Evolutionary conservation across 495 filamentous ascomycete species (phyloP), one percentile per base, ranked within the genome.

Genomic region (Clavariopsis aquatica): DNA sequence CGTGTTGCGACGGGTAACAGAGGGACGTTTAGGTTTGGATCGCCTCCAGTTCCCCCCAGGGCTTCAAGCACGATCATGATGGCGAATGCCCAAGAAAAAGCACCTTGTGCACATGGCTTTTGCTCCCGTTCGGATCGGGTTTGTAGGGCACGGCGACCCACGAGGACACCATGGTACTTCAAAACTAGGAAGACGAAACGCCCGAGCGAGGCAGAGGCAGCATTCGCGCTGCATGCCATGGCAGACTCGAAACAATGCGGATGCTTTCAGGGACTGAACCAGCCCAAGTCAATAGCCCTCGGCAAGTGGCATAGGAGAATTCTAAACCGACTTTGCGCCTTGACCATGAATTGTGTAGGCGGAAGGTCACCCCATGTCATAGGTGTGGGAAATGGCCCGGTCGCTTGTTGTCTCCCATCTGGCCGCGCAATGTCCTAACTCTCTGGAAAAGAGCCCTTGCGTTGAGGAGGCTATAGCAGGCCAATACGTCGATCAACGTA

Each of bases 361-460:
- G 24, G 27, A 6, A 34, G 53, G 29, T 26, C 29, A 22, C 31
- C 13, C 24, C 26, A 43, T 43, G 53, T 57, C 24, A 34, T 43
- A 15, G 53, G 8, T 17, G 51, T 23, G 7, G 4, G n/a, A 8
- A 53, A 31, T 53, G 17, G 9, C 26, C 49, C 20, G 51, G 51
- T 53, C 51, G 51, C 51, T 53, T 53, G 51, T 31, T 53, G 7
- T 53, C 28, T 53, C 53, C 53, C 10, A 19, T 22, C 31, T 57
- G 9, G 29, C 29, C n/a, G 9, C 9, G 15, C 29, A 57, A 31
- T 31, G 53, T 31, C 24, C 41, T 22, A 10, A 22, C 53, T 43
- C 3, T 10, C 13, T n/a, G 38, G 13, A 17, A 19, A 34, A 12
- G 8, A 49, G 24, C 55, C 55, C 55, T 34, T 56, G 52, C 12